Percentiles rank a stretch among this genome's conserved stretches.
phyloP scores from a whole-genome alignment of 805 yeast species.

The Monosporozyma aerobia region DNA sequence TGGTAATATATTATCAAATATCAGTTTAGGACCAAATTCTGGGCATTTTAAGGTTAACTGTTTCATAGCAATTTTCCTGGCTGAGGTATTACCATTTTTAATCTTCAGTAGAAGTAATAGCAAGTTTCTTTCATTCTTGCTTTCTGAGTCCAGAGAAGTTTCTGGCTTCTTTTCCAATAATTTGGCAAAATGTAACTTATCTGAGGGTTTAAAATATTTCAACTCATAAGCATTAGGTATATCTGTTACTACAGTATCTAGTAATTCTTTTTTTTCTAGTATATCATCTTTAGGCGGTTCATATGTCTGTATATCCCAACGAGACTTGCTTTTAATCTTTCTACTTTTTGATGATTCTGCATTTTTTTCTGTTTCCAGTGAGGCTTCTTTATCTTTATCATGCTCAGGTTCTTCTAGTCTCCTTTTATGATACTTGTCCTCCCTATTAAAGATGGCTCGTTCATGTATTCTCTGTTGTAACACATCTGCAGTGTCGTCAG shows the following conservation, averaged over 20 bases:
- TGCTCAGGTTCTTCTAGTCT: slow-evolving; percentile 29
- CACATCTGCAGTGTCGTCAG: slow-evolving; percentile 21
- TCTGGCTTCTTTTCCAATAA: slow-evolving; percentile 34
- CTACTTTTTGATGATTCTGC: background rate
- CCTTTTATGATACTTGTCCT: slow-evolving; percentile 41
- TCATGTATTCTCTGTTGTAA: slow-evolving; percentile 18
- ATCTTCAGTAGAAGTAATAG: slow-evolving; percentile 56
- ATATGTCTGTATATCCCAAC: slow-evolving; percentile 36
- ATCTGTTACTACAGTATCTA: slow-evolving; percentile 39
- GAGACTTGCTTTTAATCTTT: slow-evolving; percentile 13
- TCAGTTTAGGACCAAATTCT: slow-evolving; percentile 55
- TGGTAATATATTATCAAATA: slow-evolving; percentile 69
- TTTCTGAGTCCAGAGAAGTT: slow-evolving; percentile 37
- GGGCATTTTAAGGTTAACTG: slow-evolving; percentile 54
- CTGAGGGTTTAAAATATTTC: slow-evolving; percentile 62
- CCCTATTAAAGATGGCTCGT: slow-evolving; percentile 30
- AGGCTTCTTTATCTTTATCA: slow-evolving; percentile 10
- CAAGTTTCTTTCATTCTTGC: slow-evolving; percentile 49
- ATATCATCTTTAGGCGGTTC: slow-evolving; percentile 42
- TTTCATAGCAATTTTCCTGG: slow-evolving; percentile 62
- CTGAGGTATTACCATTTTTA: slow-evolving; percentile 67
- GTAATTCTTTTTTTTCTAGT: slow-evolving; percentile 22
- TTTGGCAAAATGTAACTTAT: slow-evolving; percentile 60
- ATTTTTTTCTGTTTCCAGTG: background rate
- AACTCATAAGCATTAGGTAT: slow-evolving; percentile 60